Evolutionary conservation across 441 rosid genomes (phyloP).

Genomic region (Iberis amara): DNA sequence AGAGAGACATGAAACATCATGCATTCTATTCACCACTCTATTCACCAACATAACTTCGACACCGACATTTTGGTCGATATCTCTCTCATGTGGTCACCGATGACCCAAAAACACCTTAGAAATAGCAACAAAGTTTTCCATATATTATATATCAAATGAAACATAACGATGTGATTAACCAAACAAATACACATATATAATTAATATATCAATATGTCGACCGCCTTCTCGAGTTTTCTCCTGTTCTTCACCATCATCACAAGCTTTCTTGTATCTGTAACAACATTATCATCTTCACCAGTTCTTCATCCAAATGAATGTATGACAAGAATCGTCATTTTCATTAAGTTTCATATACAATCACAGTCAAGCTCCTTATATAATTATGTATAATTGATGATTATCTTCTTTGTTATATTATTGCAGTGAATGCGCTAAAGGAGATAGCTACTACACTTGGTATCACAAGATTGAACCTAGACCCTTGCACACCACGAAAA

Average conservation of each 20-base stretch:
- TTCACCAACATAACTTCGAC: too few species aligned
- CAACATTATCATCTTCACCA: not conserved
- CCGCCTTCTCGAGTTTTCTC: not conserved
- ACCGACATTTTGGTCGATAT: not conserved
- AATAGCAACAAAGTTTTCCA: not conserved
- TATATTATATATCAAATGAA: not conserved
- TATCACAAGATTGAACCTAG: constrained; percentile 16
- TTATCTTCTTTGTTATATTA: not conserved
- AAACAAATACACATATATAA: not conserved
- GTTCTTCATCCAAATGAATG: constrained; percentile 25
- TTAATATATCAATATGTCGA: not conserved
- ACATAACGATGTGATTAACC: not conserved
- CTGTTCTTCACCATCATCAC: constrained; percentile 5
- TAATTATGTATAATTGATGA: too few species aligned
- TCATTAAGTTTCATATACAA: too few species aligned
- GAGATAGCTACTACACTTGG: constrained; percentile 29
- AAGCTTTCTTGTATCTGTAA: not conserved
- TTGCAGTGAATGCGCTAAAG: not conserved
- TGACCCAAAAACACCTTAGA: not conserved
- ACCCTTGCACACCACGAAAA: constrained; percentile 10
- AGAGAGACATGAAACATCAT: too few species aligned
- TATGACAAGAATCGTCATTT: not conserved
- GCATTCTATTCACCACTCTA: too few species aligned
- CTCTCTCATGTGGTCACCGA: not conserved
- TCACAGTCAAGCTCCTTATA: not conserved